phyloP scores from a whole-genome alignment of 1,139 yeast species.

The Debaryomyces coudertii region DNA sequence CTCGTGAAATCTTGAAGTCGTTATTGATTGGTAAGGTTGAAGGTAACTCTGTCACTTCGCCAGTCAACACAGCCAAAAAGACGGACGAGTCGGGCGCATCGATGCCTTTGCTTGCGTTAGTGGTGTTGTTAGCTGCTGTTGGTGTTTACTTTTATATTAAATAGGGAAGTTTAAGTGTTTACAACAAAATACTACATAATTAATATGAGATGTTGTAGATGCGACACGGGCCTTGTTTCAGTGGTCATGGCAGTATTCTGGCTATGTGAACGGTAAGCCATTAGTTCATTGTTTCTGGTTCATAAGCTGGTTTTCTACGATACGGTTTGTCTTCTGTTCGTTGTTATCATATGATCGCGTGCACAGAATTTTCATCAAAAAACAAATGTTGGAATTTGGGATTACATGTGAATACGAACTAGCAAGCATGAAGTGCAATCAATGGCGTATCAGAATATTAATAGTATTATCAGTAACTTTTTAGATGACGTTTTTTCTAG shows the following conservation, averaged over 20 bases:
- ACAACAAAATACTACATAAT: neutral
- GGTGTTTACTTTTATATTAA: slow-evolving; percentile 52
- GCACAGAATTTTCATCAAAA: neutral
- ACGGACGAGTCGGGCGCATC: slow-evolving; percentile 31
- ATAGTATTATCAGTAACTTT: no score
- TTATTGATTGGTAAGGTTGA: slow-evolving; percentile 67
- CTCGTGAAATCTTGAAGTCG: slow-evolving; percentile 71
- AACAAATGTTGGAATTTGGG: neutral
- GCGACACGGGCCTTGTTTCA: neutral
- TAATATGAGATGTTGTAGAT: neutral
- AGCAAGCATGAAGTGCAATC: no score
- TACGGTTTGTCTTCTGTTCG: neutral
- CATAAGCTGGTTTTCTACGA: neutral
- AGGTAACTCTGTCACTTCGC: slow-evolving; percentile 44
- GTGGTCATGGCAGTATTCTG: neutral
- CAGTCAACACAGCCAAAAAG: slow-evolving; percentile 24
- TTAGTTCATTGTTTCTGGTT: no score
- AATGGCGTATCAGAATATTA: no score
- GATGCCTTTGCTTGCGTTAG: slow-evolving; percentile 47
- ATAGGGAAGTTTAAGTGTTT: slow-evolving; percentile 3
- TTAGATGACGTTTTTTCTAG: no score
- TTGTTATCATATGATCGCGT: neutral
- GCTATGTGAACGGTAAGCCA: no score
- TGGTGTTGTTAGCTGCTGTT: slow-evolving; percentile 56
- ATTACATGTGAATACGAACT: no score